Evolutionary conservation across 352 stramenopile genomes (phyloP).

Genomic region (Phytophthora idaei): DNA sequence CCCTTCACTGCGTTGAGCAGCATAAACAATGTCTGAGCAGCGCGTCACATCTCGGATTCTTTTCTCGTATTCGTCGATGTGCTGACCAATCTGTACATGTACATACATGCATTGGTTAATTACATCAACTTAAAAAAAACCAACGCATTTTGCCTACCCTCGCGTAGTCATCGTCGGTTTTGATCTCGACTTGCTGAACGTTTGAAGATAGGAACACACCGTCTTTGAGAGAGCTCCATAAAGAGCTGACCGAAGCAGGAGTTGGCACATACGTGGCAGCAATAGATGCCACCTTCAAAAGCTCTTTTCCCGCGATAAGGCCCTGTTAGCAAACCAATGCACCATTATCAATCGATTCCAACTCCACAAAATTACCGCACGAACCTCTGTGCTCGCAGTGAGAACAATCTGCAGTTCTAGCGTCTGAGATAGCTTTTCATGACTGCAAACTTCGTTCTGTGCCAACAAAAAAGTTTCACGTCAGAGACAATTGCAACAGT

Average conservation of each 20-base stretch:
- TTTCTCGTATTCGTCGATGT: conserved; percentile 87
- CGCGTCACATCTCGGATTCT: conserved; percentile 82
- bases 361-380: conserved; percentile 7
- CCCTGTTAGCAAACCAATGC: conserved; percentile 41
- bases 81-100: conserved; percentile 73
- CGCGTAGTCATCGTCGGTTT: conserved; percentile 86
- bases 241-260: conserved; percentile 68
- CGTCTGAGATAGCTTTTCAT: conserved; percentile 84
- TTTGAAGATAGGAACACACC: conserved; percentile 78
- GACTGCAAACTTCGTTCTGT: conserved; percentile 87
- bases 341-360: not conserved
- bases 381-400: conserved; percentile 80
- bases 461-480: conserved; percentile 3
- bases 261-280: conserved; percentile 82
- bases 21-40: conserved; percentile 85
- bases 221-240: conserved; percentile 87
- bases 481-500: conserved; percentile 1
- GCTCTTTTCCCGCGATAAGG: conserved; percentile 81
- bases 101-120: conserved; percentile 4
- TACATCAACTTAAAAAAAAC: not conserved
- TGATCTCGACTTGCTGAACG: conserved; percentile 87
- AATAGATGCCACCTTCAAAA: conserved; percentile 78
- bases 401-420: conserved; percentile 86
- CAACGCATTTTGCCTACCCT: conserved; percentile 40
- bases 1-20: conserved; percentile 75